These are phyloP conservation scores for Rhizopus delemar DNA, from an alignment of 371 early-diverging fungal genomes.

Conservation along the genomic window DNA sequence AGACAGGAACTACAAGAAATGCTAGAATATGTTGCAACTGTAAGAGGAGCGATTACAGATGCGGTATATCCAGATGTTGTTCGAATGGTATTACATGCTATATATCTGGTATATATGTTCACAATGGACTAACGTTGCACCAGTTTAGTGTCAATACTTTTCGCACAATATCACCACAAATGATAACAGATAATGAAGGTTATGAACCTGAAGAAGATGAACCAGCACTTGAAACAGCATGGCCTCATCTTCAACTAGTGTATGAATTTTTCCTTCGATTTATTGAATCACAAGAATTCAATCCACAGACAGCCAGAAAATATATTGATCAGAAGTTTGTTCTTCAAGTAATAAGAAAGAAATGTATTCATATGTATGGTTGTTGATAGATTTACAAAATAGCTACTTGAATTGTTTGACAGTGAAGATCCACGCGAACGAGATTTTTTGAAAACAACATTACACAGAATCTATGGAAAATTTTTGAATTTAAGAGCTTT, in stretches of 20 bases:
- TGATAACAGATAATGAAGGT: conserved; percentile 64
- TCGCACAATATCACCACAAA: conserved; percentile 91
- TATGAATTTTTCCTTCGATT: conserved; percentile 96
- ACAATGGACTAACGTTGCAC: background rate
- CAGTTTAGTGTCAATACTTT: conserved; percentile 91
- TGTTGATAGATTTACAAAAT: conserved; percentile 15
- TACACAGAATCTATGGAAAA: conserved; percentile 98
- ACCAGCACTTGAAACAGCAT: conserved; percentile 89
- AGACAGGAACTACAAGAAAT: conserved; percentile 88
- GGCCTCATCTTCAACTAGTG: conserved; percentile 96
- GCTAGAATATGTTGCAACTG: conserved; percentile 87
- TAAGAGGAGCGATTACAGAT: conserved; percentile 84
- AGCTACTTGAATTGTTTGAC: conserved; percentile 94
- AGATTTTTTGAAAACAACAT: conserved; percentile 94
- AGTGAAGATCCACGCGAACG: conserved; percentile 98
- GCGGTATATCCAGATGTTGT: conserved; percentile 89
- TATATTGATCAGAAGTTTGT: conserved; percentile 42
- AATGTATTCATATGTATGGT: background rate
- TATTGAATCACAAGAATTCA: conserved; percentile 94
- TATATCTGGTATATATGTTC: background rate
- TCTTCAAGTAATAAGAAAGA: conserved; percentile 27
- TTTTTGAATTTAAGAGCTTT: conserved; percentile 94
- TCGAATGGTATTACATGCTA: conserved; percentile 73
- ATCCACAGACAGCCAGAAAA: conserved; percentile 77
- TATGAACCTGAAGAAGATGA: conserved; percentile 98